Evolutionary conservation across 164 flowering plant genomes (phyloP).

Genomic region (Umbilicus rupestris): DNA sequence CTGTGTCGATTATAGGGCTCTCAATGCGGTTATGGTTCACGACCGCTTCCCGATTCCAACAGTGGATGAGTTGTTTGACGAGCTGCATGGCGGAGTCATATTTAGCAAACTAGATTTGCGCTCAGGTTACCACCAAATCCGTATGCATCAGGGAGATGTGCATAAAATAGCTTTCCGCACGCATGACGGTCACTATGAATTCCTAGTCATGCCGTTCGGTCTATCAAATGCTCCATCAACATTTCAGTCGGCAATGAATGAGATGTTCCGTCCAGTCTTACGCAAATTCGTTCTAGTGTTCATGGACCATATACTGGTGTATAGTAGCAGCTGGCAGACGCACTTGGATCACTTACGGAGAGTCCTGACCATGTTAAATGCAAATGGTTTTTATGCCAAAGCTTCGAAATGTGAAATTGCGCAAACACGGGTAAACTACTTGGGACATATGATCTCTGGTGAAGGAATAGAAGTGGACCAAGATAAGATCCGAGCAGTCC

Average conservation of each 20-base stretch:
- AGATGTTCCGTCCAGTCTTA: too few species aligned
- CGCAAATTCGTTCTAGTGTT: neutral
- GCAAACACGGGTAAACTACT: neutral
- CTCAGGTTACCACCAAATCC: neutral
- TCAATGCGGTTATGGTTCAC: neutral
- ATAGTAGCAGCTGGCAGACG: neutral
- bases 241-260: too few species aligned
- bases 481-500: neutral
- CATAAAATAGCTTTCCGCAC: neutral
- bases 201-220: neutral
- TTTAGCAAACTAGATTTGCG: neutral
- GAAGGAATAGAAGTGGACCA: neutral
- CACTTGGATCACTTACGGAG: neutral
- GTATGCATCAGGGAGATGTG: neutral
- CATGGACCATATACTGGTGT: conserved; percentile 5
- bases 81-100: neutral
- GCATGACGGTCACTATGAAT: neutral
- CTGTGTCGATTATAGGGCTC: too few species aligned
- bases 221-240: too few species aligned
- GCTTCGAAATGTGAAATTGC: neutral
- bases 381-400: neutral
- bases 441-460: conserved; percentile 1
- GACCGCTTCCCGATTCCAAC: neutral
- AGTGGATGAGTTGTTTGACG: neutral
- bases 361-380: too few species aligned